phyloP scores from a whole-genome alignment of 2,329 filamentous ascomycete genomes.

The Fusarium sp. region DNA sequence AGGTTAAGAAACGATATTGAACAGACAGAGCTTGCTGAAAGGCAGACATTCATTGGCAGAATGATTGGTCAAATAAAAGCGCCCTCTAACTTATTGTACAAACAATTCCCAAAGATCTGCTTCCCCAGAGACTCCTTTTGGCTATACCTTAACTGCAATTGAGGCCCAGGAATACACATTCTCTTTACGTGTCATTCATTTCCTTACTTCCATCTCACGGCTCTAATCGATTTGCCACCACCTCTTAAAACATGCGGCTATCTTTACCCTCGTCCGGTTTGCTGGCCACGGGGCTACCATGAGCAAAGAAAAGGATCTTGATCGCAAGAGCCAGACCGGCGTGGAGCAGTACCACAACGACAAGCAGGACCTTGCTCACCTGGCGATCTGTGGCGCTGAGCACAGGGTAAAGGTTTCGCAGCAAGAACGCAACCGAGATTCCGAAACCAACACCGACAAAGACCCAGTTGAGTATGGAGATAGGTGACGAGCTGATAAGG shows the following conservation, averaged over 20 bases:
- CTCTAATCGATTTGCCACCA: neutral
- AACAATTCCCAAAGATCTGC: constrained; percentile 24
- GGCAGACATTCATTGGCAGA: neutral
- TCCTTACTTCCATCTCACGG: constrained; percentile 7
- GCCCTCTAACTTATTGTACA: constrained; percentile 36
- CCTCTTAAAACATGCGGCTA: constrained; percentile 25
- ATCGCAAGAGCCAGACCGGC: constrained; percentile 91
- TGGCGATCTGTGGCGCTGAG: constrained; percentile 92
- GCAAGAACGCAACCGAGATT: constrained; percentile 81
- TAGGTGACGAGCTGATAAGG: constrained; percentile 86
- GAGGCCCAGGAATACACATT: constrained; percentile 13
- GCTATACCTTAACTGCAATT: neutral
- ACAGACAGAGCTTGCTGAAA: neutral
- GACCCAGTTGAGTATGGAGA: constrained; percentile 88
- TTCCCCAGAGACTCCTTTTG: constrained; percentile 25
- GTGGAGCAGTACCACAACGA: constrained; percentile 85
- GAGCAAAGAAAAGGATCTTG: constrained; percentile 95
- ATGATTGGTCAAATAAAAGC: constrained; percentile 23
- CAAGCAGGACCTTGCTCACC: constrained; percentile 85
- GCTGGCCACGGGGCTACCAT: constrained; percentile 64
- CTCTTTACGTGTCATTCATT: constrained; percentile 25
- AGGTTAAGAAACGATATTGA: constrained; percentile 20
- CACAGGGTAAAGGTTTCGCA: constrained; percentile 89
- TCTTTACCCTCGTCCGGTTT: constrained; percentile 46
- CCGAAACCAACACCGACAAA: constrained; percentile 90